Evolutionary conservation across 2,329 filamentous ascomycete genomes (phyloP).

Genomic region (Aspergillus cejpii): DNA sequence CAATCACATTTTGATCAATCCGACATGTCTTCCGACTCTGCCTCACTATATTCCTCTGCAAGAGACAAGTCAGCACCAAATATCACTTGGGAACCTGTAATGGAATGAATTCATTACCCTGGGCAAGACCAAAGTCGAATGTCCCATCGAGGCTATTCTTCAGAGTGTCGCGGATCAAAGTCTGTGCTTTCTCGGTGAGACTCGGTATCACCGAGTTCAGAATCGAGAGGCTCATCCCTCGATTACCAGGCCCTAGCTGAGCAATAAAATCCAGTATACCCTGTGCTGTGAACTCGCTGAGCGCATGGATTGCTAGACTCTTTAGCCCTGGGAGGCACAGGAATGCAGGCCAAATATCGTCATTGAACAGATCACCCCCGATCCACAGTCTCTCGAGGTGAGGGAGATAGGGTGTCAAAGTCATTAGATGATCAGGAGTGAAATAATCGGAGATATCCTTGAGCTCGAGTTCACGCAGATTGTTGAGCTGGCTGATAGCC

Average conservation of each 20-base stretch:
- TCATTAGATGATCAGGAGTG: slow-evolving; percentile 24
- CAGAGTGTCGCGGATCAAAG: slow-evolving; percentile 24
- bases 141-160: slow-evolving; percentile 16
- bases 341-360: slow-evolving; percentile 23
- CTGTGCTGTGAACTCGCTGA: slow-evolving; percentile 29
- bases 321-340: slow-evolving; percentile 24
- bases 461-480: slow-evolving; percentile 29
- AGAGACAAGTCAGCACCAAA: slow-evolving; percentile 7
- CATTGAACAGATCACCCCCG: slow-evolving; percentile 26
- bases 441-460: slow-evolving; percentile 33
- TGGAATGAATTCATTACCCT: slow-evolving; percentile 10
- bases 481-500: slow-evolving; percentile 22
- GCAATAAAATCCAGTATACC: slow-evolving; percentile 29
- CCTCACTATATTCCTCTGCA: slow-evolving; percentile 21
- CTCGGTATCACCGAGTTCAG: slow-evolving; percentile 19
- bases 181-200: slow-evolving; percentile 24
- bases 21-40: slow-evolving; percentile 16
- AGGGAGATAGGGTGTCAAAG: slow-evolving; percentile 25
- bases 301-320: slow-evolving; percentile 26
- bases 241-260: slow-evolving; percentile 24
- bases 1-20: slow-evolving; percentile 9
- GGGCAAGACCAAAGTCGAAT: slow-evolving; percentile 22
- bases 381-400: slow-evolving; percentile 31
- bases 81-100: background rate
- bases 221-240: slow-evolving; percentile 27